A percentile compares a stretch with the other conserved stretches of the same genome.
Conservation (phyloP, 2,329 filamentous ascomycete species). For the Phaeosphaeria sp. region DNA sequence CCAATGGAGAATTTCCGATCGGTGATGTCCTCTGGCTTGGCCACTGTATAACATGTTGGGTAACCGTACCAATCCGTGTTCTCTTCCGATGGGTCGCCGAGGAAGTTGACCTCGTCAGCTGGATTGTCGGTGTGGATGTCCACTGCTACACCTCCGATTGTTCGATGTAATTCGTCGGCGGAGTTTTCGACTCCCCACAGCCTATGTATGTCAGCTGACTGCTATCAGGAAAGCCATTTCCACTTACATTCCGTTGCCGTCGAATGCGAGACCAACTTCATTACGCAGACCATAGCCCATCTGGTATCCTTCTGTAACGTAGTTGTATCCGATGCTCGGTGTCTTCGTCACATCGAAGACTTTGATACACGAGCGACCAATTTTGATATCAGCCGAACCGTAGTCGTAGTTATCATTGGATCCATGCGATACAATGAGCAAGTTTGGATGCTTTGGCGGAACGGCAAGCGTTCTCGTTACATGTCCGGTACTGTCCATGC, state of each 20-base stretch:
- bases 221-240: background rate
- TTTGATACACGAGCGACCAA: constrained; percentile 69
- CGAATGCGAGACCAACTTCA: constrained; percentile 69
- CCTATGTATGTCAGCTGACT: constrained; percentile 26
- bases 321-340: constrained; percentile 42
- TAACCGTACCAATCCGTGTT: constrained; percentile 70
- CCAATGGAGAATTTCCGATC: constrained; percentile 30
- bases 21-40: constrained; percentile 48
- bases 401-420: constrained; percentile 68
- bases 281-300: constrained; percentile 73
- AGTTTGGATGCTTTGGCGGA: constrained; percentile 43
- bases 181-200: constrained; percentile 69
- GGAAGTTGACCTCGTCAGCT: constrained; percentile 75
- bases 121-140: constrained; percentile 73
- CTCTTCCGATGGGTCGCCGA: constrained; percentile 58
- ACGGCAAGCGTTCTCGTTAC: constrained; percentile 34
- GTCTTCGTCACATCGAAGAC: constrained; percentile 58
- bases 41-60: constrained; percentile 70
- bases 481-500: constrained; percentile 37
- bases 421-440: constrained; percentile 70
- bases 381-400: constrained; percentile 56
- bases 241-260: constrained; percentile 56
- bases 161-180: constrained; percentile 66
- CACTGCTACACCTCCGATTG: constrained; percentile 53
- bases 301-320: constrained; percentile 58